Evolutionary conservation across 768 basidiomycete species (phyloP), one percentile per base, ranked within the genome.

Genomic region (Termitomyces sp.): DNA sequence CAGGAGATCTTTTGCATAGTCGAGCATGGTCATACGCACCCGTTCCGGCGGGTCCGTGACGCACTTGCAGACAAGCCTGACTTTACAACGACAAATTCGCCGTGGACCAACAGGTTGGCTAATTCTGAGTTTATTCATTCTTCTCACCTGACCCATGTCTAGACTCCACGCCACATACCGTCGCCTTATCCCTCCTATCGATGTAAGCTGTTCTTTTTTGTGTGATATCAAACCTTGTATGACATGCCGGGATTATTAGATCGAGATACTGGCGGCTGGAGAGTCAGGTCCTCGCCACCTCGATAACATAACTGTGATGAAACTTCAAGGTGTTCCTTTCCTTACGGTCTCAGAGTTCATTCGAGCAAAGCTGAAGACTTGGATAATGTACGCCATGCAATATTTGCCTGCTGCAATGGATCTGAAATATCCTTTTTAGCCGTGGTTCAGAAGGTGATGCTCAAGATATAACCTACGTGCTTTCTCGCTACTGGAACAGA

Each of bases 1-100:
- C 68, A 93, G 91, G 91, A 94, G 70, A 88, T 94, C 50, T 85
- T 78, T 59, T 93, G 91, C 68, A 85, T 94, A 66, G 89, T 91
- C 57, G 86, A 92, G 69, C 84, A 84, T 43, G 83, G 85, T n/a
- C 69, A 81, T 31, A 69, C 77, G 0, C 85, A 92, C 67, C 86
- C 89, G 0, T 94, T 92, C 67, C 83, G 89, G 55, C 83, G 86
- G 54, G 88, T 90, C 43, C 84, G 91, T 53, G 88, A 91, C 60
- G 89, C 91, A 12, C 66, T 89, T 50, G 70, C 82, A 29, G 81
- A 80, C 27, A 84, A 75, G 63, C 78, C 83, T 32, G 80, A 86
- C 62, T 82, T 91, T 61, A 79, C 84, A 9, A 77, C 79, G 20
- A 85, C 81, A 12, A 79, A 85, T 60, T 89, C 91, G 0, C 85